These are phyloP conservation scores for Wallacemonas rigidus DNA, from an alignment of 208 protist species.

Conservation along the genomic window DNA sequence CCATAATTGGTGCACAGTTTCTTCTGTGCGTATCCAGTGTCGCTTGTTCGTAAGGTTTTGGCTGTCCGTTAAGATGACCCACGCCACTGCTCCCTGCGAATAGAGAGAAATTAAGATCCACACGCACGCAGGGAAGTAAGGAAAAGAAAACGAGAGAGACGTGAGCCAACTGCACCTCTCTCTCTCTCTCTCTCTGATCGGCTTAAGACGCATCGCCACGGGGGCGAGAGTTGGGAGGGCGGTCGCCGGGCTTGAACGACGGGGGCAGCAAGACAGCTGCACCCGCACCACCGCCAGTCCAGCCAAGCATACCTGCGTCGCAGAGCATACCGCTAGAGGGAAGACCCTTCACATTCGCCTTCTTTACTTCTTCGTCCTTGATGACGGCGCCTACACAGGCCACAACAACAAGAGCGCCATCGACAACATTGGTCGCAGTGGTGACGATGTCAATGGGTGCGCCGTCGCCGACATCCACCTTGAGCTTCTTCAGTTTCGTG, in stretches of 20 bases:
- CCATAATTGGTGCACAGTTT: too few relatives aligned
- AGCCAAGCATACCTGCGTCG: slow-evolving; percentile 80
- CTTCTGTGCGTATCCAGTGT: too few relatives aligned
- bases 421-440: slow-evolving; percentile 68
- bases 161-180: background rate
- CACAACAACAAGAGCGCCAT: slow-evolving; percentile 56
- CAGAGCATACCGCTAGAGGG: slow-evolving; percentile 80
- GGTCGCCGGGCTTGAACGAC: slow-evolving; percentile 31
- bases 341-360: slow-evolving; percentile 69
- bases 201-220: slow-evolving; percentile 35
- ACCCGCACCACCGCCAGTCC: slow-evolving; percentile 68
- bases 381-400: slow-evolving; percentile 68
- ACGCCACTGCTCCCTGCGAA: too few relatives aligned
- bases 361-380: slow-evolving; percentile 56
- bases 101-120: too few relatives aligned
- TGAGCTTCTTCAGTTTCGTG: slow-evolving; percentile 68
- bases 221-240: slow-evolving; percentile 43
- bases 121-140: too few relatives aligned
- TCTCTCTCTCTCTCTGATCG: background rate
- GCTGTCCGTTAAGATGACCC: too few relatives aligned
- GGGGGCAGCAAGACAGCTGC: slow-evolving; percentile 59
- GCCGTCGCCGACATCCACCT: slow-evolving; percentile 57
- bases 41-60: too few relatives aligned
- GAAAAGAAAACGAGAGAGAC: background rate
- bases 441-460: slow-evolving; percentile 67